A percentile compares a stretch with the other conserved stretches of the same genome.
Evolutionary conservation across 257 asterid species (phyloP).

Genomic region (Euphrasia confusa): DNA sequence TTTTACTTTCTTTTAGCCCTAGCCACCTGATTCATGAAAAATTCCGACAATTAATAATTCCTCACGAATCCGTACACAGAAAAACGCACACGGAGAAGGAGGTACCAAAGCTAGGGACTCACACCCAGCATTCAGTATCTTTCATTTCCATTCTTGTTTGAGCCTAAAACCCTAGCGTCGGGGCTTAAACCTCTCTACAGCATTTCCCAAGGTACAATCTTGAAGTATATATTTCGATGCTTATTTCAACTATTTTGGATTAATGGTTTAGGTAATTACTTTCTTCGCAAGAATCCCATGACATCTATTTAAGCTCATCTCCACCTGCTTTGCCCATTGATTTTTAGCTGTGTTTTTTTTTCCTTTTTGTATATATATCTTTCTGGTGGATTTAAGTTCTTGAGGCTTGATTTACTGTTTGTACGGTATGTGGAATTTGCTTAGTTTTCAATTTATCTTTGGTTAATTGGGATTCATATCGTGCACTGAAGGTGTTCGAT

Average conservation of each 20-base stretch:
- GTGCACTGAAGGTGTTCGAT: conserved; percentile 16
- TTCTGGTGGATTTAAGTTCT: conserved; percentile 10
- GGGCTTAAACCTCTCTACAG: background rate
- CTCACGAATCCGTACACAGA: no score
- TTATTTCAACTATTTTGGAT: background rate
- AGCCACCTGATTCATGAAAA: no score
- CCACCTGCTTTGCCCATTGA: background rate
- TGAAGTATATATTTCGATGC: background rate
- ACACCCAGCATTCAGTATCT: background rate
- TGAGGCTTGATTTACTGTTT: conserved; percentile 4
- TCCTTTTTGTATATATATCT: background rate
- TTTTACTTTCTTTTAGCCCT: no score
- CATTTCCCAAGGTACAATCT: conserved; percentile 15
- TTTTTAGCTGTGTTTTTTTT: background rate
- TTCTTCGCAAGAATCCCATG: background rate
- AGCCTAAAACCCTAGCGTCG: conserved; percentile 22
- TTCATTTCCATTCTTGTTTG: background rate
- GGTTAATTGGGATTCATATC: background rate
- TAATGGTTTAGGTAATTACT: background rate
- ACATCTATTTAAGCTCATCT: conserved; percentile 1
- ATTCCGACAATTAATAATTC: no score
- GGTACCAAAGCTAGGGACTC: no score
- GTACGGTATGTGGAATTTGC: background rate
- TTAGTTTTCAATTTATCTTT: background rate
- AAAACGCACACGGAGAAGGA: no score